Evolutionary conservation across 306 rosid species (phyloP), one percentile per base, ranked within the genome.

Genomic region (Castanea crenata): DNA sequence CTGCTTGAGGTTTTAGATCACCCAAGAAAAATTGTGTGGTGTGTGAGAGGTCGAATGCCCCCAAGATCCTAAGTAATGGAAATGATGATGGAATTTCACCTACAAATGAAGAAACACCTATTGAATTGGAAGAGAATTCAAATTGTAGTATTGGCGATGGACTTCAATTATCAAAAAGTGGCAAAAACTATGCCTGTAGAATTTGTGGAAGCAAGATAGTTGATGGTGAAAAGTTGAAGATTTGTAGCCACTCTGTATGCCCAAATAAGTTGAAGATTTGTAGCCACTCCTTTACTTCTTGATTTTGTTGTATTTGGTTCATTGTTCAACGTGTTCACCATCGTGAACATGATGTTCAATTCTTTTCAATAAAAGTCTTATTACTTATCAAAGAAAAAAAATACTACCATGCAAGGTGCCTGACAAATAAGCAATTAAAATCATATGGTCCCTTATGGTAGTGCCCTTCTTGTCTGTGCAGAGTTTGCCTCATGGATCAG

Each of bases 401-500:
- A 55, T 82, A 69, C 83, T 93, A 93, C 86, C 99, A 96, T 64
- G 75, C 44, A 46, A 89, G 96, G 90, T 96, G 99, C 83, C 79
- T 96, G 88, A 78, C 98, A 32, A 78, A 79, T 38, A 87, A 89
- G 81, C 94, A 90, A 88, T 74, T 86, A 25, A 83, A 76, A 67
- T 80, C 80, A 5, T 83, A 89, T 69, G 89, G 89, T 79, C 62
- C 69, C 52, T 35, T 81, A 52, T 93, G 99, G 99, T 93, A 89
- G 80, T 91, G 99, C 88, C 94, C 97, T 81, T 96, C 94, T 73
- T 96, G 99, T 77, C 78, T 96, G 74, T 96, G 98, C 84, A 88
- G 86, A 84, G 78, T 74, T 77, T 96, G 99, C 86, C 80, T 91
- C 67, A 16, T 81, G 5, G 91, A 96, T 84, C 71, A 56, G 74